Evolutionary conservation across 129 eudicot genomes (phyloP).

Genomic region (sunflower (Helianthus annuus)): HanXRQr2.0-SUNRISE NC_035443.2:49493169-49493668

Average conservation of each 20-base stretch:
- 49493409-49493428: conserved; percentile 5
- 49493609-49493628: conserved; percentile 83
- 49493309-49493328: conserved; percentile 87
- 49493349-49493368: conserved; percentile 46
- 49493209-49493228: conserved; percentile 11
- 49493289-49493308: conserved; percentile 80
- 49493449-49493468: neutral
- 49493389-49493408: neutral
- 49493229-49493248: conserved; percentile 19
- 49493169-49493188: neutral
- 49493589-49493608: conserved; percentile 72
- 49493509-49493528: conserved; percentile 3
- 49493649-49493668: conserved; percentile 12
- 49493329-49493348: conserved; percentile 87
- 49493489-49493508: neutral
- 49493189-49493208: neutral
- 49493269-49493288: conserved; percentile 75
- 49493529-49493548: conserved; percentile 15
- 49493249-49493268: conserved; percentile 43
- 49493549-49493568: conserved; percentile 12
- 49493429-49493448: neutral
- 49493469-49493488: neutral
- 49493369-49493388: neutral
- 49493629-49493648: conserved; percentile 64
- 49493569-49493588: conserved; percentile 65